phyloP scores from a whole-genome alignment of 75 land plant species.

The Pseudotsuga menziesii region DNA sequence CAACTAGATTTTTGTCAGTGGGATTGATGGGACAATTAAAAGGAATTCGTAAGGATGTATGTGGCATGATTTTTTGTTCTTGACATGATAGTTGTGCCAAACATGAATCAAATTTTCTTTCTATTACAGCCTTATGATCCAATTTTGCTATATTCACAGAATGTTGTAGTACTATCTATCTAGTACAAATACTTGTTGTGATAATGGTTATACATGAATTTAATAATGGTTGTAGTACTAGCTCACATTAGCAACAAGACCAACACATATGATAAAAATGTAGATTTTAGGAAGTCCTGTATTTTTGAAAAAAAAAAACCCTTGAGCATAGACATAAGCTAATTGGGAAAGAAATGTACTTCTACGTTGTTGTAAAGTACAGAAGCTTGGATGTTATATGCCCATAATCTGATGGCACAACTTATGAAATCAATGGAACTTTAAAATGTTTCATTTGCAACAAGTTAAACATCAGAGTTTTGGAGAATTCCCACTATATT shows the following conservation, averaged over 20 bases:
- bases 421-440: neutral
- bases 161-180: neutral
- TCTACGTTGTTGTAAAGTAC: neutral
- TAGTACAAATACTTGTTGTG: neutral
- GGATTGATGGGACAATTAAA: constrained; percentile 3
- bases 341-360: neutral
- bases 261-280: neutral
- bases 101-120: neutral
- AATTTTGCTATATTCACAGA: neutral
- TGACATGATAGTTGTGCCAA: neutral
- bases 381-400: neutral
- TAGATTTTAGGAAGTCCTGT: neutral
- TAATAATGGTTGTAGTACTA: neutral
- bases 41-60: constrained; percentile 2
- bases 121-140: neutral
- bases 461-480: neutral
- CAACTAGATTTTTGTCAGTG: neutral
- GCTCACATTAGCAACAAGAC: neutral
- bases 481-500: no score
- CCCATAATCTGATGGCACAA: neutral
- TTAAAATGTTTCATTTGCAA: neutral
- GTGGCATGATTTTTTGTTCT: neutral
- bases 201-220: neutral
- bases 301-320: neutral
- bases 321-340: neutral